Evolutionary conservation across 108 stramenopile species (phyloP), one percentile per base, ranked within the genome.

Genomic region (Skeletonema grethae): DNA sequence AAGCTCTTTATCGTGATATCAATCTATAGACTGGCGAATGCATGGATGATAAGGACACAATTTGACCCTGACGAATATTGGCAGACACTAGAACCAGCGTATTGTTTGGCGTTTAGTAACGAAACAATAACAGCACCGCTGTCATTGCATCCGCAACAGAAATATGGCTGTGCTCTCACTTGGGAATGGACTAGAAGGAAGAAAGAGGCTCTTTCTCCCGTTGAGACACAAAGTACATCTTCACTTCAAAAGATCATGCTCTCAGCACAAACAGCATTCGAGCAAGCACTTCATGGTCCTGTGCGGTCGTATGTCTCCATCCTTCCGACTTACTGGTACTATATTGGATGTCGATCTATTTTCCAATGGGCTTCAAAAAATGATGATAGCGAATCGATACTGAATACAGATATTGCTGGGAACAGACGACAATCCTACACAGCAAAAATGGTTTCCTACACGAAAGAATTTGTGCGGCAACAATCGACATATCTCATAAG

Each of bases 61-160:
- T 95, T 95, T 58, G 94, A 95, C 75, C 90, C 94, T 20, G 94
- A 95, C 69, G 94, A 95, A 60, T 93, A 90, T 60, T 93, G 92
- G 91, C 94, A 95, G 72, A 87, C 86, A n/a, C 68, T 95, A 16
- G 94, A 95, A 80, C 94, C 94, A 8, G 90, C 94, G 8, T 95
- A 95, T 70, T 95, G 94, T 63, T 57, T 82, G 29, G 88, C 76
- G 7, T 93, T 90, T 70, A 62, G 69, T 32, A 61, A 30, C 24
- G 24, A 63, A 38, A 69, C 41, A 24, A 20, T 20, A 28, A 48
- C 28, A 38, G 22, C 41, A 43, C 13, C 13, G 41, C 15, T 15
- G 41, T 10, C 41, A 34, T 56, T 32, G 67, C 61, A 39, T 65
- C n/a, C 15, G 24, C 48, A 43, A 31, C 57, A 29, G 29, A 57